Conservation (phyloP, 352 stramenopile species). For the Phytophthora lateralis region DNA sequence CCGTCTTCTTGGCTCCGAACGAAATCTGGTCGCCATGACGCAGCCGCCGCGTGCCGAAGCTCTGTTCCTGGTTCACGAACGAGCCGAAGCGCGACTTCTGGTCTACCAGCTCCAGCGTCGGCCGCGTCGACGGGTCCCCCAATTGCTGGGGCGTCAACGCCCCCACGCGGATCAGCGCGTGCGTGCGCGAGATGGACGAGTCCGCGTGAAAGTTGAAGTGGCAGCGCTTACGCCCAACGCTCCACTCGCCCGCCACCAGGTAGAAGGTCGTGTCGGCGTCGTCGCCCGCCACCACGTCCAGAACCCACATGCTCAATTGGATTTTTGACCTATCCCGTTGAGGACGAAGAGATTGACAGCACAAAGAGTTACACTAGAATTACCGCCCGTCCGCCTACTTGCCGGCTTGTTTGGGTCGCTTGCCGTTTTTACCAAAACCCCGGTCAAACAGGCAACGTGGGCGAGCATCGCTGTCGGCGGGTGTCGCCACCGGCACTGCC, state of each 20-base stretch:
- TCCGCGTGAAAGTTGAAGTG: constrained; percentile 87
- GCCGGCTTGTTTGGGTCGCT: background rate
- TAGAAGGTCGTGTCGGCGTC: constrained; percentile 70
- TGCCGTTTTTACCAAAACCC: constrained; percentile 1
- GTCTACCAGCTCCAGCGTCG: constrained; percentile 76
- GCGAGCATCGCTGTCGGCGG: background rate
- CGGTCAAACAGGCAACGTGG: constrained; percentile 2
- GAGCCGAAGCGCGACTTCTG: constrained; percentile 86
- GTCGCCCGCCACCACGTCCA: constrained; percentile 68
- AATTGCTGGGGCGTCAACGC: constrained; percentile 67
- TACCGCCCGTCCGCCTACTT: too few relatives aligned
- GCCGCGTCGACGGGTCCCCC: constrained; percentile 54
- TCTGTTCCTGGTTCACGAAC: constrained; percentile 85
- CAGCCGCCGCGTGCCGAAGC: constrained; percentile 48
- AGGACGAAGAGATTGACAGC: background rate
- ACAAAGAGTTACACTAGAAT: too few relatives aligned
- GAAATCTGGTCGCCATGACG: constrained; percentile 78
- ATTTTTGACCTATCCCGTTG: background rate
- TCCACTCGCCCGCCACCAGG: constrained; percentile 86
- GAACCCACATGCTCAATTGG: constrained; percentile 68
- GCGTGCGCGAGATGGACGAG: constrained; percentile 81
- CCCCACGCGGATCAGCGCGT: constrained; percentile 78
- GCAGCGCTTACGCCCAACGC: constrained; percentile 79
- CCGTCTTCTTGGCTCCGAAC: constrained; percentile 84
- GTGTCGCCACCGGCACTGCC: constrained; percentile 6